These are phyloP conservation scores for Fulvia fulva DNA, from an alignment of 2,329 filamentous ascomycete genomes.

Conservation along the genomic window DNA sequence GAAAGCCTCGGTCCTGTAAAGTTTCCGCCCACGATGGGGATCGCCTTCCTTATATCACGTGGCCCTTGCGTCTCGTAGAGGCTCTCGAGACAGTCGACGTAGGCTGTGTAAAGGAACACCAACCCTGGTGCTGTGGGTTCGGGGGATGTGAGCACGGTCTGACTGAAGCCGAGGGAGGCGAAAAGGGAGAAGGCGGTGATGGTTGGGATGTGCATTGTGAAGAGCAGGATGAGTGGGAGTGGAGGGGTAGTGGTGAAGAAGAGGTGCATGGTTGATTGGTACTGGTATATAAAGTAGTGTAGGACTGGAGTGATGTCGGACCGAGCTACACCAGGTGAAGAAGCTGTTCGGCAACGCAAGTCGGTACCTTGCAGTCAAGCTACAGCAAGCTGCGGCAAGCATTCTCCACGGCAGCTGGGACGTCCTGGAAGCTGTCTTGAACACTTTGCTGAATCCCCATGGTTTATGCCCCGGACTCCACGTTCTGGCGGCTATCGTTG, in stretches of 20 bases:
- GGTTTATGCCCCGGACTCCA: neutral
- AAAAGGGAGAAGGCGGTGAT: slow-evolving; percentile 8
- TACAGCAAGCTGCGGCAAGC: neutral
- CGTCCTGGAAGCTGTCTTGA: neutral
- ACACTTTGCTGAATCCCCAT: neutral
- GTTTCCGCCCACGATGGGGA: slow-evolving; percentile 32
- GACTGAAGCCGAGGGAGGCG: slow-evolving; percentile 1
- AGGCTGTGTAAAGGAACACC: slow-evolving; percentile 31
- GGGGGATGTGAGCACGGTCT: slow-evolving; percentile 4
- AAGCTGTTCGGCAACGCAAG: neutral
- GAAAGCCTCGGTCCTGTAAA: slow-evolving; percentile 29
- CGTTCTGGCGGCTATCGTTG: neutral
- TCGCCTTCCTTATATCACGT: slow-evolving; percentile 27
- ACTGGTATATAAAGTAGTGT: neutral
- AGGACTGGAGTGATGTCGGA: neutral
- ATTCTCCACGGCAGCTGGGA: neutral
- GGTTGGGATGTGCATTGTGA: neutral
- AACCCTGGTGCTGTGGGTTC: slow-evolving; percentile 21
- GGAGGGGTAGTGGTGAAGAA: neutral
- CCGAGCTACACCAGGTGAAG: neutral
- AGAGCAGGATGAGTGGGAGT: neutral
- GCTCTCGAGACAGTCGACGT: slow-evolving; percentile 22
- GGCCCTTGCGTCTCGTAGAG: slow-evolving; percentile 27
- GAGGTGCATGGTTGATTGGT: neutral
- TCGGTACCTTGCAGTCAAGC: neutral